Evolutionary conservation across 1,284 basidiomycete genomes (phyloP).

Genomic region (Ustanciosporium gigantosporum): DNA sequence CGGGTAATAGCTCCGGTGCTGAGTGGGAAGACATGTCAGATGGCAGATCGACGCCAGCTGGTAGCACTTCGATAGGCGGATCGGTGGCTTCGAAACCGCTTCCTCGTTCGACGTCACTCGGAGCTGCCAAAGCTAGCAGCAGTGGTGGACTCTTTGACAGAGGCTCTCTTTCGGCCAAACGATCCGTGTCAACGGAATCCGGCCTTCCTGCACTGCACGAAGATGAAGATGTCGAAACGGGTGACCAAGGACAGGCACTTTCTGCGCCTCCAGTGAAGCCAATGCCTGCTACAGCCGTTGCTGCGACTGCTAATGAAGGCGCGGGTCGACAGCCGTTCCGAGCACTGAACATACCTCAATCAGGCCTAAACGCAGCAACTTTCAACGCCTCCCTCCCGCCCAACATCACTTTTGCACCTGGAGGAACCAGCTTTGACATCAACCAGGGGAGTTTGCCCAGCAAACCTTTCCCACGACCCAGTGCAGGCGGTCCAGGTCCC

Average conservation of each 20-base stretch:
- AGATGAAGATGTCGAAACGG: neutral
- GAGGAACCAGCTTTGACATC: too few relatives aligned
- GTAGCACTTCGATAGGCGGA: neutral
- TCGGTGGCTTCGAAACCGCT: neutral
- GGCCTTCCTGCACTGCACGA: neutral
- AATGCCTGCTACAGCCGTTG: neutral
- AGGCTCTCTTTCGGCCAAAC: neutral
- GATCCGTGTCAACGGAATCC: neutral
- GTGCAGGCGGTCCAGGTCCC: constrained; percentile 29
- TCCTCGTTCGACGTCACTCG: neutral
- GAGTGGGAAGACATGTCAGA: constrained; percentile 32
- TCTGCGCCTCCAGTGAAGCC: neutral
- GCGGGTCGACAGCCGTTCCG: constrained; percentile 5
- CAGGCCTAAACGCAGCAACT: constrained; percentile 3
- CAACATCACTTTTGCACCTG: constrained; percentile 4
- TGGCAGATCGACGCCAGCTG: constrained; percentile 15
- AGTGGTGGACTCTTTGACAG: neutral
- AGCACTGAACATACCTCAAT: constrained; percentile 4
- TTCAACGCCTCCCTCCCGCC: constrained; percentile 4
- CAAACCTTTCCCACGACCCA: constrained; percentile 28
- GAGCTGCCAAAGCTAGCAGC: neutral
- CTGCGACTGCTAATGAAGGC: neutral
- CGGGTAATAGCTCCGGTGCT: constrained; percentile 14
- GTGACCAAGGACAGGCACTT: too few relatives aligned
- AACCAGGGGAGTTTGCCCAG: constrained; percentile 7